Conservation (phyloP, 2,329 filamentous ascomycete genomes). For the Camillea tinctor region DNA sequence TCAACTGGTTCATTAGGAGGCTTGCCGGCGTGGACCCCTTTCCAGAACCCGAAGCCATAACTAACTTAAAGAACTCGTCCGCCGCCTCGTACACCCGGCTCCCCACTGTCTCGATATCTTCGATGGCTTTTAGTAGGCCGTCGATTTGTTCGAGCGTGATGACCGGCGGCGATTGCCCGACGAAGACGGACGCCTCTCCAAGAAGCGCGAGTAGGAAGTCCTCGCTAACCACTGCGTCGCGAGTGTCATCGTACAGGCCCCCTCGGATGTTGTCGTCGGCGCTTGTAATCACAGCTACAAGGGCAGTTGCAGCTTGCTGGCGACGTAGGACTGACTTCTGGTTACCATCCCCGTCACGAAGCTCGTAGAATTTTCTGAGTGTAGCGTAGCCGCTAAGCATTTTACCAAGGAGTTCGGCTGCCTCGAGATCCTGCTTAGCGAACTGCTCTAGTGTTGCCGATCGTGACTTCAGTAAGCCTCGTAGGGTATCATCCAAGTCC, state of each 20-base stretch:
- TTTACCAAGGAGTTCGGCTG: constrained; percentile 78
- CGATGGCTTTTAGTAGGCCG: constrained; percentile 58
- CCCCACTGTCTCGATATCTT: constrained; percentile 69
- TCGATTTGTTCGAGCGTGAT: constrained; percentile 73
- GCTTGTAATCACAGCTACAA: constrained; percentile 81
- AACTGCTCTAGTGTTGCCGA: constrained; percentile 69
- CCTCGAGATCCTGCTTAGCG: constrained; percentile 73
- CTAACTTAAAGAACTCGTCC: constrained; percentile 75
- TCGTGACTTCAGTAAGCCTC: constrained; percentile 67
- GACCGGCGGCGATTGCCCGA: constrained; percentile 55
- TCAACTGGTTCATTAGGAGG: constrained; percentile 61
- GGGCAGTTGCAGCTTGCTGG: constrained; percentile 67
- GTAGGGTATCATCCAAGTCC: constrained; percentile 72
- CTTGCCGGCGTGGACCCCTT: constrained; percentile 64
- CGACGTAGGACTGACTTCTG: constrained; percentile 57
- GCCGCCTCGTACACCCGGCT: constrained; percentile 70
- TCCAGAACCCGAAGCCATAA: constrained; percentile 68
- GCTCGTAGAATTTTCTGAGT: constrained; percentile 82
- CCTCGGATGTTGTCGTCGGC: constrained; percentile 89
- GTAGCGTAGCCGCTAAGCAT: constrained; percentile 92
- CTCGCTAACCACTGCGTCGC: constrained; percentile 81
- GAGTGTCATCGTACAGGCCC: constrained; percentile 78
- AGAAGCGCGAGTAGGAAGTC: constrained; percentile 83
- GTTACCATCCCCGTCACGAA: constrained; percentile 63
- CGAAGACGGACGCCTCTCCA: constrained; percentile 77